A percentile compares a stretch with the other conserved stretches of the same genome.
Conservation (phyloP, 73 alveolate species). For the Diophrys appendiculata region DNA sequence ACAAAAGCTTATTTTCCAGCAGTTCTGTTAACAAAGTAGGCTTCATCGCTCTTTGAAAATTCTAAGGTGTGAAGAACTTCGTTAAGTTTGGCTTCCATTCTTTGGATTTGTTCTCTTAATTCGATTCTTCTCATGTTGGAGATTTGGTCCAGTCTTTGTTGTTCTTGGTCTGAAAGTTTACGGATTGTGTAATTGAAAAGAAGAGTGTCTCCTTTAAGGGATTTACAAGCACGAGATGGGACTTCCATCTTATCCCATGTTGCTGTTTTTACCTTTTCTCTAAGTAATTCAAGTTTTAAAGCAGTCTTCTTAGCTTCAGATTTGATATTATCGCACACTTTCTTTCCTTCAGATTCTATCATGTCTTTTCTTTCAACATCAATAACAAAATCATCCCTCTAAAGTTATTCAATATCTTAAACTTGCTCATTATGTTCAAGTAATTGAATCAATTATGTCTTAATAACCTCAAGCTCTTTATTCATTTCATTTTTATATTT, state of each 20-base stretch:
- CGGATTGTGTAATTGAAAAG: slow-evolving; percentile 75
- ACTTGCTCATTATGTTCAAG: slow-evolving; percentile 86
- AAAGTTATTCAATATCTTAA: slow-evolving; percentile 88
- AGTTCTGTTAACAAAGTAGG: slow-evolving; percentile 54
- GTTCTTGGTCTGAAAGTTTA: slow-evolving; percentile 64
- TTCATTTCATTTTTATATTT: slow-evolving; percentile 71
- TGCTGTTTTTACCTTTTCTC: slow-evolving; percentile 64
- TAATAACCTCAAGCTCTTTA: slow-evolving; percentile 73
- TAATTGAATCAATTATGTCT: slow-evolving; percentile 74
- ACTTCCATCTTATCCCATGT: slow-evolving; percentile 86
- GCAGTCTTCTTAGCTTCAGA: slow-evolving; percentile 72
- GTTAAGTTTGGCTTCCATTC: slow-evolving; percentile 48
- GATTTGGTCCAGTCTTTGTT: slow-evolving; percentile 55
- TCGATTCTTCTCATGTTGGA: slow-evolving; percentile 74
- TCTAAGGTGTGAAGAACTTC: slow-evolving; percentile 57
- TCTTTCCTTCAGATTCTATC: slow-evolving; percentile 76
- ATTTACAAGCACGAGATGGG: slow-evolving; percentile 61
- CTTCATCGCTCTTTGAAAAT: slow-evolving; percentile 47
- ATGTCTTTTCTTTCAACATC: slow-evolving; percentile 83
- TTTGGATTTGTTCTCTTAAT: slow-evolving; percentile 55
- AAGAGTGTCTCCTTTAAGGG: slow-evolving; percentile 62
- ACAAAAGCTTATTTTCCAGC: slow-evolving; percentile 49
- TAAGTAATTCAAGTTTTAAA: slow-evolving; percentile 66
- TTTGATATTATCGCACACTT: slow-evolving; percentile 79
- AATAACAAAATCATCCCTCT: slow-evolving; percentile 93